Evolutionary conservation across 305 asterid genomes (phyloP).

Genomic region (Fraxinus latifolia): DNA sequence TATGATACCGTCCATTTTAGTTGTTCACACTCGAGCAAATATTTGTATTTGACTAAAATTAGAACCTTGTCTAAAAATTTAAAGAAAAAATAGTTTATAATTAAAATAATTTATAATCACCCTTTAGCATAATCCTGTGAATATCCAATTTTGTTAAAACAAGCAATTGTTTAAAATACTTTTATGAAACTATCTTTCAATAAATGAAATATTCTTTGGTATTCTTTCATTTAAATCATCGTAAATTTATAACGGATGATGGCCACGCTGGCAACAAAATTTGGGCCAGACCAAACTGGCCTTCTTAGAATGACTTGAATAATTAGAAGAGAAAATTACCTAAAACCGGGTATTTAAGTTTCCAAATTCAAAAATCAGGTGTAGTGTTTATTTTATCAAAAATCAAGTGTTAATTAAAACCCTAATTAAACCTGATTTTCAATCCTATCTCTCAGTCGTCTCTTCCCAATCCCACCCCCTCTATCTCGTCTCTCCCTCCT

Average conservation of each 20-base stretch:
- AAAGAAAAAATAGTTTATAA: background rate
- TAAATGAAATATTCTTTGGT: background rate
- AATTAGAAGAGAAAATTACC: no score
- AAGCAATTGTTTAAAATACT: no score
- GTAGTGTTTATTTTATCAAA: no score
- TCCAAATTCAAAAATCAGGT: no score
- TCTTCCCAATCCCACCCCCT: no score
- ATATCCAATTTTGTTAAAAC: background rate
- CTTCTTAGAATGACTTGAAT: no score
- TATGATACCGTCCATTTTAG: background rate
- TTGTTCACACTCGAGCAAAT: background rate
- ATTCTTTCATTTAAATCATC: background rate
- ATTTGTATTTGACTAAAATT: background rate
- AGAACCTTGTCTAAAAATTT: background rate
- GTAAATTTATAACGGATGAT: background rate
- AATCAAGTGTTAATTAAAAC: no score
- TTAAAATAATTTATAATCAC: background rate
- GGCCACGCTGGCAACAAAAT: background rate
- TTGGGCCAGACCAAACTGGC: background rate
- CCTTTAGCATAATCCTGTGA: background rate
- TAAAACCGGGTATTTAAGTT: no score
- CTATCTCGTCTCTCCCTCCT: no score
- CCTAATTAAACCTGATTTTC: no score
- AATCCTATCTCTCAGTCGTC: no score
- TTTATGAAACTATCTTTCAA: background rate